Conservation (phyloP, 148 eudicot genomes). For the Talinum fruticosum region DNA sequence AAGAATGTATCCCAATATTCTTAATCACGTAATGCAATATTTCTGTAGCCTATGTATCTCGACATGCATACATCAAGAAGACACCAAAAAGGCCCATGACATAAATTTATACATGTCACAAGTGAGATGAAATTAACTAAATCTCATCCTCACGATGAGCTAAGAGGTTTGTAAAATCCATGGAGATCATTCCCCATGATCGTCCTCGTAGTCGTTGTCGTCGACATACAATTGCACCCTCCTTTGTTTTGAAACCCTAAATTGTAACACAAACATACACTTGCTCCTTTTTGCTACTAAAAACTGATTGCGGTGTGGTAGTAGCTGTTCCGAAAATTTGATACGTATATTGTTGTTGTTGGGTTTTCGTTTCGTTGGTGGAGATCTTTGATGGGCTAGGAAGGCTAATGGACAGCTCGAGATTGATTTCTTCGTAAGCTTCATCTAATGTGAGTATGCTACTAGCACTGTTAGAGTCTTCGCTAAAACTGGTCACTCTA, state of each 20-base stretch:
- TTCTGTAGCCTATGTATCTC: neutral
- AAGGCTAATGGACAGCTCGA: slow-evolving; percentile 32
- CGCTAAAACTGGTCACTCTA: slow-evolving; percentile 20
- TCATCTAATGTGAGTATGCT: slow-evolving; percentile 28
- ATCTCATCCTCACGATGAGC: neutral
- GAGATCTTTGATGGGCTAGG: slow-evolving; percentile 18
- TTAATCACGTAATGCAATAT: neutral
- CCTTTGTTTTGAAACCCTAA: slow-evolving; percentile 28
- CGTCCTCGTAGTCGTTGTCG: slow-evolving; percentile 3
- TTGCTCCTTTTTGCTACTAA: slow-evolving; percentile 3
- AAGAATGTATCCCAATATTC: neutral
- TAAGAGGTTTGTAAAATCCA: slow-evolving; percentile 12
- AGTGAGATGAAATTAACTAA: neutral
- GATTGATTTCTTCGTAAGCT: slow-evolving; percentile 25
- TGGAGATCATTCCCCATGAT: neutral
- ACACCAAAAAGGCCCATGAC: neutral
- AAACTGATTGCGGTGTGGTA: neutral
- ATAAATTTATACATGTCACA: neutral
- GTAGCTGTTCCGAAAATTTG: slow-evolving; percentile 8
- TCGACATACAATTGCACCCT: slow-evolving; percentile 27
- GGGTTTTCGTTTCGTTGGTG: neutral
- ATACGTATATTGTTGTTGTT: slow-evolving; percentile 13
- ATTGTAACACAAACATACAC: slow-evolving; percentile 32
- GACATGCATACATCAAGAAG: neutral
- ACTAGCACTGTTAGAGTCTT: slow-evolving; percentile 34